Conservation (phyloP, 2,329 filamentous ascomycete species). For the Coleophoma eucalyptorum region DNA sequence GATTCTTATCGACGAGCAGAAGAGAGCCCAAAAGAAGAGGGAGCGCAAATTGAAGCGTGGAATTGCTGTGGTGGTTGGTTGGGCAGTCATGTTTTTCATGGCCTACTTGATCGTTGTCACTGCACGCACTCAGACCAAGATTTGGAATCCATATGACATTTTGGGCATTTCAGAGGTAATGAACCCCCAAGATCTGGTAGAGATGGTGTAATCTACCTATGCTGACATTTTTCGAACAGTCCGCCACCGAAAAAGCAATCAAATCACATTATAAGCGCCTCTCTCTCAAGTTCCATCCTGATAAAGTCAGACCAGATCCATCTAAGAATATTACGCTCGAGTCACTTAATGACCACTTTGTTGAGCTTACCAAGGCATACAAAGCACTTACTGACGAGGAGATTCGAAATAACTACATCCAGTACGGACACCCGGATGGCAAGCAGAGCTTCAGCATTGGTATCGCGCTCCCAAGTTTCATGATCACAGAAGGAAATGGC, state of each 20-base stretch:
- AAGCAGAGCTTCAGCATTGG: conserved; percentile 98
- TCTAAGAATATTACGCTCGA: conserved; percentile 88
- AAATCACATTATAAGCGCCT: conserved; percentile 87
- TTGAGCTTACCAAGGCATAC: conserved; percentile 96
- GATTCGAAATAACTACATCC: conserved; percentile 91
- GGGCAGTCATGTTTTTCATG: conserved; percentile 85
- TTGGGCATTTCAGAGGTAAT: conserved; percentile 76
- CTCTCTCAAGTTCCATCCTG: conserved; percentile 83
- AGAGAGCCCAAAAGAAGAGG: conserved; percentile 82
- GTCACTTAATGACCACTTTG: conserved; percentile 80
- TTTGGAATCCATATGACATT: conserved; percentile 98
- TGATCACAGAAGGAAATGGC: conserved; percentile 88
- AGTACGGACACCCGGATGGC: conserved; percentile 94
- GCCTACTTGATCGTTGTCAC: conserved; percentile 84
- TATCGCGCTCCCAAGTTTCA: conserved; percentile 89
- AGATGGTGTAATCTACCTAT: conserved; percentile 8
- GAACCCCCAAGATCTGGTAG: conserved; percentile 13
- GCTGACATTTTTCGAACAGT: conserved; percentile 40
- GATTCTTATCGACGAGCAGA: conserved; percentile 77
- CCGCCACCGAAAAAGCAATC: conserved; percentile 83
- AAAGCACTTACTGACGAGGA: conserved; percentile 97
- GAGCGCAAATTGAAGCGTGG: conserved; percentile 85
- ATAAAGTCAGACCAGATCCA: conserved; percentile 82
- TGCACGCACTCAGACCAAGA: conserved; percentile 64
- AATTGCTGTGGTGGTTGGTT: conserved; percentile 71